These are phyloP conservation scores for Hemerocallis citrina DNA, from an alignment of 106 monocot species.

Conservation along the genomic window DNA sequence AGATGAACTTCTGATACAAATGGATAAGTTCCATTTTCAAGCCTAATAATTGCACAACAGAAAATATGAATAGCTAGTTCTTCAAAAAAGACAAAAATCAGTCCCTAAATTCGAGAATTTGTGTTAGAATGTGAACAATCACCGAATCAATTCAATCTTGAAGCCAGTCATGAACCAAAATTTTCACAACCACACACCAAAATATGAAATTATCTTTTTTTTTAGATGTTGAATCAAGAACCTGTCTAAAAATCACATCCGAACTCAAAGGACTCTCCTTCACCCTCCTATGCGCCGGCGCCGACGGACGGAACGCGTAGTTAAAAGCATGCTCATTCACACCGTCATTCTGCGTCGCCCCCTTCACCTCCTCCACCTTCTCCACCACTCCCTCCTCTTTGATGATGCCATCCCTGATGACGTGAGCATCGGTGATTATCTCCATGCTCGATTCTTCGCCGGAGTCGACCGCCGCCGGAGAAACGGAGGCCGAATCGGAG, in stretches of 20 bases:
- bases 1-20: too few relatives aligned
- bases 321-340: conserved; percentile 1
- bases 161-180: too few relatives aligned
- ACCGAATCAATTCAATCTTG: too few relatives aligned
- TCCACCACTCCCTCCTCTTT: neutral
- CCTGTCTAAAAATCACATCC: conserved; percentile 83
- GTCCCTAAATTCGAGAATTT: too few relatives aligned
- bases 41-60: too few relatives aligned
- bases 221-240: too few relatives aligned
- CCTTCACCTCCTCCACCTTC: neutral
- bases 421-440: conserved; percentile 26
- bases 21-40: too few relatives aligned
- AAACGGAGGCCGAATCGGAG: conserved; percentile 4
- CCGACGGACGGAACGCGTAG: conserved; percentile 52
- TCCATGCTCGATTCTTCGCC: conserved; percentile 12
- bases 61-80: too few relatives aligned
- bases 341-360: conserved; percentile 3
- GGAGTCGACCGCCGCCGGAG: conserved; percentile 8
- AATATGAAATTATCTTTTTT: too few relatives aligned
- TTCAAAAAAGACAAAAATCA: too few relatives aligned
- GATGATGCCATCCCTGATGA: conserved; percentile 5
- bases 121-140: too few relatives aligned
- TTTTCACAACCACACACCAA: too few relatives aligned
- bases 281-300: conserved; percentile 70
- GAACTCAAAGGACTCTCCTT: conserved; percentile 96